These are phyloP conservation scores for Puccinia polysora DNA, from an alignment of 1,284 basidiomycete genomes.

Conservation along the genomic window DNA sequence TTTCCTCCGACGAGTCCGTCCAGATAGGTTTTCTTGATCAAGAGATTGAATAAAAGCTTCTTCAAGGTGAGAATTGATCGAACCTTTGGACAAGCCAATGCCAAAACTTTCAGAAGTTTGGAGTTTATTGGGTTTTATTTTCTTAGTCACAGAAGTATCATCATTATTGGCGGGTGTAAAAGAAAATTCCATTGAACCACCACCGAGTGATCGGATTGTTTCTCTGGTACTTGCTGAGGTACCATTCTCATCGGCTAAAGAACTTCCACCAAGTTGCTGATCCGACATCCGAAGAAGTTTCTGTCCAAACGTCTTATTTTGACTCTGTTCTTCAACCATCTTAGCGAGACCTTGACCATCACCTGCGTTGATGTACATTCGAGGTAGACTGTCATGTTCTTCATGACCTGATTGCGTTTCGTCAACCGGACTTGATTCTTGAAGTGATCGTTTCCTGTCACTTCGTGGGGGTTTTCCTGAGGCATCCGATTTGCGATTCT, in stretches of 20 bases:
- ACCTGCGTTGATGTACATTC: constrained; percentile 27
- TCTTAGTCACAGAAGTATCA: constrained; percentile 25
- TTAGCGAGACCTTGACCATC: constrained; percentile 2
- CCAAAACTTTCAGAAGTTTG: constrained; percentile 49
- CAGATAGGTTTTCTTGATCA: constrained; percentile 50
- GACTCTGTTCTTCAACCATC: background rate
- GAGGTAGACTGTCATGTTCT: background rate
- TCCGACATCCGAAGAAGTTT: background rate
- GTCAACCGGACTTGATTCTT: background rate
- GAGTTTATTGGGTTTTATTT: constrained; percentile 24
- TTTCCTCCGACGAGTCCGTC: constrained; percentile 49
- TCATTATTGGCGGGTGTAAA: constrained; percentile 48
- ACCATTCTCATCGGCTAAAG: background rate
- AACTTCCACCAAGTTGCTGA: background rate
- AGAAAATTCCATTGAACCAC: constrained; percentile 58
- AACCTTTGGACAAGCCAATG: constrained; percentile 51
- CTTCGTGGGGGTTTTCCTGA: background rate
- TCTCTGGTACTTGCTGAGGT: constrained; percentile 10
- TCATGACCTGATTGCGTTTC: constrained; percentile 3
- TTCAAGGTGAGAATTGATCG: constrained; percentile 49
- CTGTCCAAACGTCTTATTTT: constrained; percentile 18
- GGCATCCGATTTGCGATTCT: background rate
- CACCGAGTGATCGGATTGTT: constrained; percentile 50
- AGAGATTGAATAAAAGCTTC: constrained; percentile 49
- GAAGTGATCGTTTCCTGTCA: background rate